Percentiles rank a stretch among this genome's conserved stretches.
These are phyloP conservation scores for Bruguiera sexangula DNA, from an alignment of 345 rosid genomes.

Conservation along the genomic window DNA sequence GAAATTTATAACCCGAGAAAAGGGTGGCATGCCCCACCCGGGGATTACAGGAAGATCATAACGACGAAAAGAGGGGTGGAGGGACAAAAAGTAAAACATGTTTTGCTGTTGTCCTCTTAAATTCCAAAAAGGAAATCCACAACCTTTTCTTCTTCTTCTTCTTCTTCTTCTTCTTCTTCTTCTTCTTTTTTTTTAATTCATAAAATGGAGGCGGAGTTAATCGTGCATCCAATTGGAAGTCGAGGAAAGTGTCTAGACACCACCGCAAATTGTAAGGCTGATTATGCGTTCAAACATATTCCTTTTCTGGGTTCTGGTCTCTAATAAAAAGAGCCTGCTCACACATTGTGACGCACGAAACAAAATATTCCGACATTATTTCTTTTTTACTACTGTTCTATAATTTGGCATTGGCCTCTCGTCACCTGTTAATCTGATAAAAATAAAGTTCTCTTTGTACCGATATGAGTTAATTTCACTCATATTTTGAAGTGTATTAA, in stretches of 20 bases:
- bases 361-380: slow-evolving; percentile 17
- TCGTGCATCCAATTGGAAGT: slow-evolving; percentile 34
- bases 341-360: background rate
- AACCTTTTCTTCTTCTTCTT: too few species aligned
- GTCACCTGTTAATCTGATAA: background rate
- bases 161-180: background rate
- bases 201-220: background rate
- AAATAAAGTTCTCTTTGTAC: too few species aligned
- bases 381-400: slow-evolving; percentile 10
- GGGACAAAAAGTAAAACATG: slow-evolving; percentile 13
- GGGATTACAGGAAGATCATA: slow-evolving; percentile 9
- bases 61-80: background rate
- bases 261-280: slow-evolving; percentile 21
- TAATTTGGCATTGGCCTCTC: slow-evolving; percentile 18
- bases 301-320: slow-evolving; percentile 1
- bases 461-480: too few species aligned
- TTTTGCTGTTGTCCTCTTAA: slow-evolving; percentile 9
- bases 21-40: slow-evolving; percentile 29
- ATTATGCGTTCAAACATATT: slow-evolving; percentile 23
- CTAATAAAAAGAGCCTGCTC: background rate
- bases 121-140: background rate
- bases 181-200: background rate
- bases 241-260: slow-evolving; percentile 25
- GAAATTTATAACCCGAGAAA: slow-evolving; percentile 12
- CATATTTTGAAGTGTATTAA: too few species aligned